Evolutionary conservation across 1,284 basidiomycete species (phyloP).

Genomic region (Ceratobasidium sp.): DNA sequence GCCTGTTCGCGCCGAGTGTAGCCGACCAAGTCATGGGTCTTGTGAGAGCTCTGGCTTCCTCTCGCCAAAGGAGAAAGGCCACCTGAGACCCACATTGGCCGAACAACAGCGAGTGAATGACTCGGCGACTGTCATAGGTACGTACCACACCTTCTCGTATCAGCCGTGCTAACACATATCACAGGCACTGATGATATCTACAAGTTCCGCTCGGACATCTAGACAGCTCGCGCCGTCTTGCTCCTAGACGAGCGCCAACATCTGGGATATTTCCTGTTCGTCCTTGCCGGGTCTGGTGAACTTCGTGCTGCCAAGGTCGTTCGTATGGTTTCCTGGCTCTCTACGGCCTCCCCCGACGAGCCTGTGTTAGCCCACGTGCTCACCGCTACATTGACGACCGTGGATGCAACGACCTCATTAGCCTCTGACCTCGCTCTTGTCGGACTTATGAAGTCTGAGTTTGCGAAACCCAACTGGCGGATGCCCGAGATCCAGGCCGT

Average conservation of each 20-base stretch:
- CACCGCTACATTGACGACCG: constrained; percentile 73
- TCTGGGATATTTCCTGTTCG: constrained; percentile 74
- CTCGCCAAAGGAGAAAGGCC: not conserved
- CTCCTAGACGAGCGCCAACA: constrained; percentile 78
- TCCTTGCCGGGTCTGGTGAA: constrained; percentile 73
- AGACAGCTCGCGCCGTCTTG: constrained; percentile 75
- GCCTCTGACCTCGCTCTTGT: constrained; percentile 51
- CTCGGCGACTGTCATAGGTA: constrained; percentile 72
- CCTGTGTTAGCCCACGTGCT: constrained; percentile 80
- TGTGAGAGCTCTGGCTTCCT: constrained; percentile 25
- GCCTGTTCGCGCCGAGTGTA: constrained; percentile 20
- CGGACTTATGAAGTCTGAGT: constrained; percentile 51
- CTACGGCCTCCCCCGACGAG: constrained; percentile 69
- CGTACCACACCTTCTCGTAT: constrained; percentile 66
- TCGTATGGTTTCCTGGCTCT: constrained; percentile 76
- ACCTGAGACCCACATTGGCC: not conserved
- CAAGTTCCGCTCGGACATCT: constrained; percentile 72
- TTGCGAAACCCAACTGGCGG: constrained; percentile 68
- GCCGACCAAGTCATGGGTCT: constrained; percentile 23
- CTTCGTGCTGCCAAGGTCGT: constrained; percentile 72
- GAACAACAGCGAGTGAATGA: constrained; percentile 13
- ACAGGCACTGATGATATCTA: constrained; percentile 44
- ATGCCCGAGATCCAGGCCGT: constrained; percentile 82
- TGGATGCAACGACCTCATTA: constrained; percentile 66
- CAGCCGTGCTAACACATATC: constrained; percentile 23